Evolutionary conservation across 225 moss, liverwort and hornwort species (phyloP).

Genomic region (Anthoceros angustus): DNA sequence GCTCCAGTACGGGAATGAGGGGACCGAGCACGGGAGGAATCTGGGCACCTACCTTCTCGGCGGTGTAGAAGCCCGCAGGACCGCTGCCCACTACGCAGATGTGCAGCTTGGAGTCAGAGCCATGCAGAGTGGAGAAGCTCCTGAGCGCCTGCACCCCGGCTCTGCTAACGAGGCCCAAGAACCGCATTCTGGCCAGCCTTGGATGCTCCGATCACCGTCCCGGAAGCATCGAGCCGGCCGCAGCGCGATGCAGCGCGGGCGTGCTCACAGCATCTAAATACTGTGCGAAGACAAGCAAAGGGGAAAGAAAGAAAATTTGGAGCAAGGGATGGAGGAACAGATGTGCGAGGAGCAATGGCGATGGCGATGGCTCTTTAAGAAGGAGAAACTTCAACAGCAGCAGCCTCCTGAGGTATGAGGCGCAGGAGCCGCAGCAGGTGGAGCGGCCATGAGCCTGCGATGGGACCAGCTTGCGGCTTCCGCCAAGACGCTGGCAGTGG

Average conservation of each 20-base stretch:
- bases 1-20: background rate
- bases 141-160: background rate
- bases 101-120: constrained; percentile 18
- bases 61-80: constrained; percentile 92
- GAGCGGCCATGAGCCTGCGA: background rate
- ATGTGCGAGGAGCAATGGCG: too few relatives aligned
- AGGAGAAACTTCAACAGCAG: too few relatives aligned
- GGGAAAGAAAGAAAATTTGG: too few relatives aligned
- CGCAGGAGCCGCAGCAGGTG: background rate
- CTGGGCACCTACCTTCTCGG: constrained; percentile 52
- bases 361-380: too few relatives aligned
- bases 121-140: background rate
- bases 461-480: background rate
- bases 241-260: too few relatives aligned
- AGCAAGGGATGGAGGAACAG: too few relatives aligned
- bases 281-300: too few relatives aligned
- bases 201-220: too few relatives aligned
- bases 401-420: background rate
- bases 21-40: background rate
- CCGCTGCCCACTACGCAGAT: constrained; percentile 92
- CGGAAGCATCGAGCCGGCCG: too few relatives aligned
- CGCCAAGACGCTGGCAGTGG: background rate
- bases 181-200: background rate
- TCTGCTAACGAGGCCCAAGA: background rate
- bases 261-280: too few relatives aligned